phyloP scores from a whole-genome alignment of 2,329 filamentous ascomycete genomes.

The Ophiostoma tasmaniense region DNA sequence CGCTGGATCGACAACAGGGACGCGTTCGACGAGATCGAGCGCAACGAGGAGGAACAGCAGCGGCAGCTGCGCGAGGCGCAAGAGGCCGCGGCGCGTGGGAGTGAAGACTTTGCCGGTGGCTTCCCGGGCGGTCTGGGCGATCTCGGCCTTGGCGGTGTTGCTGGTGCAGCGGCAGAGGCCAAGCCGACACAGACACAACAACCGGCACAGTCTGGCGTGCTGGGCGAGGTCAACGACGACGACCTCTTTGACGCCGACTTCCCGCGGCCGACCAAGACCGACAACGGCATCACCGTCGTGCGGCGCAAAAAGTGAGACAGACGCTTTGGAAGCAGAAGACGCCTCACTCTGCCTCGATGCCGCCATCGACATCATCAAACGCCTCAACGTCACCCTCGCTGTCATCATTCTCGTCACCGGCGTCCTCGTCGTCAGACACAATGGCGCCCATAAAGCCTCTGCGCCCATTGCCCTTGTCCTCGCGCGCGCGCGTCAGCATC shows the following conservation, averaged over 20 bases:
- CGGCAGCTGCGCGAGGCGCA: constrained; percentile 45
- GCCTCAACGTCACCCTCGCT: not conserved
- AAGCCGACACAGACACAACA: constrained; percentile 11
- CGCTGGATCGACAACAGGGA: constrained; percentile 89
- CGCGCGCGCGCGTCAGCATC: constrained; percentile 25
- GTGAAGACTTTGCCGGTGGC: constrained; percentile 18
- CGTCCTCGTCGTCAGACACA: constrained; percentile 39
- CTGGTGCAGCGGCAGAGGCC: not conserved
- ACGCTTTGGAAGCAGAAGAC: too few species aligned
- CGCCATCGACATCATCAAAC: constrained; percentile 28
- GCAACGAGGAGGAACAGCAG: constrained; percentile 64
- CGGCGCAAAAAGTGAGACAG: constrained; percentile 44
- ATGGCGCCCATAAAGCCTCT: constrained; percentile 36
- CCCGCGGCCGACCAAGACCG: constrained; percentile 12
- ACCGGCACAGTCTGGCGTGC: constrained; percentile 25
- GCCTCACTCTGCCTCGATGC: constrained; percentile 4
- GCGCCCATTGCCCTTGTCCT: constrained; percentile 16
- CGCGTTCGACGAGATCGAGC: constrained; percentile 74
- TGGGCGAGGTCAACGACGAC: constrained; percentile 36
- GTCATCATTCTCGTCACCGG: constrained; percentile 32
- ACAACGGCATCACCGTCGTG: constrained; percentile 61
- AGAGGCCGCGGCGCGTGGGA: constrained; percentile 27
- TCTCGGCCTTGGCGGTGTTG: not conserved
- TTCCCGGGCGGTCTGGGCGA: constrained; percentile 26
- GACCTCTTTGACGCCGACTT: constrained; percentile 20